Evolutionary conservation across 768 basidiomycete genomes (phyloP).

Genomic region (Glaciozyma martinii): DNA sequence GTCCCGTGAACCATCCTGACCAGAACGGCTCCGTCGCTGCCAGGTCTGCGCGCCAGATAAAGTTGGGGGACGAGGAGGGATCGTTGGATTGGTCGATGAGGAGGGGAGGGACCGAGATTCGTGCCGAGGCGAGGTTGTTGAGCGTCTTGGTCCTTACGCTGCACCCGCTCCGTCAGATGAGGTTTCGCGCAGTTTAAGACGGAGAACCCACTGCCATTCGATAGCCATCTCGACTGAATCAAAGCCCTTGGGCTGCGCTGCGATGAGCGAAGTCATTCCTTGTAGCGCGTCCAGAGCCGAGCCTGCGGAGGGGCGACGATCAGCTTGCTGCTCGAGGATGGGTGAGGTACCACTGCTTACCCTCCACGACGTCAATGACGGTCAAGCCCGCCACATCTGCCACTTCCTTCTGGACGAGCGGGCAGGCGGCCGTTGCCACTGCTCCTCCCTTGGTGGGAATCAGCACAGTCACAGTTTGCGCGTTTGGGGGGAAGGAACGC

Average conservation of each 20-base stretch:
- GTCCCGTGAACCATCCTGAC: slow-evolving; percentile 85
- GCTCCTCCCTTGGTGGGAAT: slow-evolving; percentile 57
- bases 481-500: not conserved
- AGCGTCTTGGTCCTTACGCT: slow-evolving; percentile 76
- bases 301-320: slow-evolving; percentile 45
- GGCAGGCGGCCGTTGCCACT: slow-evolving; percentile 64
- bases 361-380: slow-evolving; percentile 84
- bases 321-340: not conserved
- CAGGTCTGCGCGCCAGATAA: slow-evolving; percentile 76
- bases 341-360: slow-evolving; percentile 40
- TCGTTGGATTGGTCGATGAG: slow-evolving; percentile 43
- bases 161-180: not conserved
- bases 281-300: slow-evolving; percentile 88
- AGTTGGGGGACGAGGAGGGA: slow-evolving; percentile 37
- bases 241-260: slow-evolving; percentile 77
- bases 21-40: slow-evolving; percentile 80
- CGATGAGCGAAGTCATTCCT: slow-evolving; percentile 80
- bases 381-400: slow-evolving; percentile 65
- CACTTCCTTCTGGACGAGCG: slow-evolving; percentile 55
- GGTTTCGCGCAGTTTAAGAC: not conserved
- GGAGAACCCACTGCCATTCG: slow-evolving; percentile 71
- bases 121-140: slow-evolving; percentile 68
- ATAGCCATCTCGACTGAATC: slow-evolving; percentile 73
- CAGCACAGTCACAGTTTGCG: not conserved
- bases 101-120: slow-evolving; percentile 77